Percentiles rank a stretch among this genome's conserved stretches.
phyloP scores from a whole-genome alignment of 78 protist species.

The Dictyostelium brefeldianum region DNA sequence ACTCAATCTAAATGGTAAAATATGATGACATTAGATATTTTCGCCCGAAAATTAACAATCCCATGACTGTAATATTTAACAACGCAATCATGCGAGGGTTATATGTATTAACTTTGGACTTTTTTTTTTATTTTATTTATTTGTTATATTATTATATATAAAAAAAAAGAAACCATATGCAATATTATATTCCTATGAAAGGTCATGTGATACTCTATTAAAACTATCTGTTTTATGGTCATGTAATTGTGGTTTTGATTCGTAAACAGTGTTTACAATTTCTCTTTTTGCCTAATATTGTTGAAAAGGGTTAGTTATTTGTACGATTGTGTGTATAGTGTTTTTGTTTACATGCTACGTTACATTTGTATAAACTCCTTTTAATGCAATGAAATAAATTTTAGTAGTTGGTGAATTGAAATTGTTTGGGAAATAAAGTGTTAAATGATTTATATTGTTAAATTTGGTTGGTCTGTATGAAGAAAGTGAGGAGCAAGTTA shows the following conservation, averaged over 20 bases:
- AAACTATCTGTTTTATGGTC: constrained; percentile 42
- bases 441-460: constrained; percentile 50
- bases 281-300: constrained; percentile 54
- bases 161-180: too few relatives aligned
- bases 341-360: not conserved
- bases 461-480: constrained; percentile 58
- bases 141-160: not conserved
- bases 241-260: constrained; percentile 59
- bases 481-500: not conserved
- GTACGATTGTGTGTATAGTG: not conserved
- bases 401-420: constrained; percentile 76
- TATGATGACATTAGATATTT: too few relatives aligned
- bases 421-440: constrained; percentile 68
- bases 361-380: constrained; percentile 68
- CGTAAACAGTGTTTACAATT: constrained; percentile 69
- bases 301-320: not conserved
- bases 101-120: too few relatives aligned
- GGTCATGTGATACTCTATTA: constrained; percentile 10
- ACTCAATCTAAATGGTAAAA: too few relatives aligned
- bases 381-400: constrained; percentile 69
- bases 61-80: too few relatives aligned
- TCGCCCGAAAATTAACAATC: too few relatives aligned
- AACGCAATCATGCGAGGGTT: too few relatives aligned
- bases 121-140: not conserved
- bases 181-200: constrained; percentile 17